Percentiles rank a stretch among this genome's conserved stretches.
phyloP scores from a whole-genome alignment of 805 yeast genomes.

The Henningerozyma blattae region DNA sequence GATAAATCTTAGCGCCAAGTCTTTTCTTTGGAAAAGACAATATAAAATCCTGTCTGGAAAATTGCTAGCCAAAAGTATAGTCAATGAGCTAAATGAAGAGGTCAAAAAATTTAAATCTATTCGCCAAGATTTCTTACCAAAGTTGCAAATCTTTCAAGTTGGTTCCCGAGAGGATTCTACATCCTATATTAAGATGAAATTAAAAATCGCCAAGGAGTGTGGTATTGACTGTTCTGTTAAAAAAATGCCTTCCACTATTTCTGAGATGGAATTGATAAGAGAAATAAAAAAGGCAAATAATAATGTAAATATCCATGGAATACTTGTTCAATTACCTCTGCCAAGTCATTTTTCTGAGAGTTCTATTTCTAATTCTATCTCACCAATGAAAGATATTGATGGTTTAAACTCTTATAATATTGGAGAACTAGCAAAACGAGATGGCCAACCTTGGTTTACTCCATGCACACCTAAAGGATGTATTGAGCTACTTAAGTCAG shows the following conservation, averaged over 20 bases:
- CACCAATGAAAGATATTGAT: slow-evolving; percentile 64
- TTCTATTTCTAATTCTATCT: slow-evolving; percentile 52
- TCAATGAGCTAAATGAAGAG: slow-evolving; percentile 30
- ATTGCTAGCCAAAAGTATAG: slow-evolving; percentile 31
- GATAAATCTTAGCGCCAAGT: no score
- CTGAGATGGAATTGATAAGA: slow-evolving; percentile 44
- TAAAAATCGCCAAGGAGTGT: slow-evolving; percentile 65
- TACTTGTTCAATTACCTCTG: slow-evolving; percentile 66
- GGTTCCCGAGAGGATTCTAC: slow-evolving; percentile 70
- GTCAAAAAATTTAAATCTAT: slow-evolving; percentile 23
- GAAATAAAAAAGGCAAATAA: slow-evolving; percentile 45
- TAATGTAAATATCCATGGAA: slow-evolving; percentile 53
- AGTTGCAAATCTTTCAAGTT: slow-evolving; percentile 60
- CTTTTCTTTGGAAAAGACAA: no score
- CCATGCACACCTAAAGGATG: slow-evolving; percentile 85
- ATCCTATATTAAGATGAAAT: slow-evolving; percentile 72
- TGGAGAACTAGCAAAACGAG: slow-evolving; percentile 65
- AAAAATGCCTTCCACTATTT: slow-evolving; percentile 42
- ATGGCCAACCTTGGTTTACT: slow-evolving; percentile 56
- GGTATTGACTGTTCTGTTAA: slow-evolving; percentile 50
- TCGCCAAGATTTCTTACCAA: slow-evolving; percentile 49
- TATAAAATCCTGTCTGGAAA: slow-evolving; percentile 36
- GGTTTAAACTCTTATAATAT: slow-evolving; percentile 72
- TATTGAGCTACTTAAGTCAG: slow-evolving; percentile 46
- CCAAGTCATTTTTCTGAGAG: slow-evolving; percentile 63